Percentiles rank a stretch among this genome's conserved stretches.
phyloP scores from a whole-genome alignment of 805 yeast species.

The Scheffersomyces coipomensis region DNA sequence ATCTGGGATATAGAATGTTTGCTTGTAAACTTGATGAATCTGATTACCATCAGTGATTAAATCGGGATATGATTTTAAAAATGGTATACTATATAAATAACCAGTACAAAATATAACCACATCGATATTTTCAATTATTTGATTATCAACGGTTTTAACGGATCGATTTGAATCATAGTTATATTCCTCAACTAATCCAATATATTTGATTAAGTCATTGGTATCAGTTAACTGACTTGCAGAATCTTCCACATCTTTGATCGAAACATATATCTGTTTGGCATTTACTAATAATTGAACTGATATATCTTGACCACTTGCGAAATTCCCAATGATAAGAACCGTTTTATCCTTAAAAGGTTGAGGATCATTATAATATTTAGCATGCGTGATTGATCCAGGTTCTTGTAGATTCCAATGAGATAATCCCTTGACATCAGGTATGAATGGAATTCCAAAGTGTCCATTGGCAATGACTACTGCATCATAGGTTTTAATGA shows the following conservation, averaged over 20 bases:
- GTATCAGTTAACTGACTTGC: constrained; percentile 44
- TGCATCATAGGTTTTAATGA: constrained; percentile 26
- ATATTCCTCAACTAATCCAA: constrained; percentile 11
- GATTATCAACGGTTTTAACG: constrained; percentile 24
- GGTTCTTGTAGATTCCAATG: constrained; percentile 27
- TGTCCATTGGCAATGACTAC: constrained; percentile 41
- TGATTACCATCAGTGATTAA: constrained; percentile 31
- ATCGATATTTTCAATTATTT: constrained; percentile 22
- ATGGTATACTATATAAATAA: constrained; percentile 35
- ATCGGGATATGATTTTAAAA: constrained; percentile 20
- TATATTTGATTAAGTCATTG: constrained; percentile 30
- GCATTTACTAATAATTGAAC: constrained; percentile 50
- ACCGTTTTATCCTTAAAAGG: constrained; percentile 40
- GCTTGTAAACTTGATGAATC: constrained; percentile 42
- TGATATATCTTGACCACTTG: constrained; percentile 75
- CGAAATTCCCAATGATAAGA: constrained; percentile 72
- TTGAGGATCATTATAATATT: constrained; percentile 24
- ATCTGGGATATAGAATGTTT: constrained; percentile 45
- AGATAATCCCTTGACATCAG: constrained; percentile 27
- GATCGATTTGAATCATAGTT: constrained; percentile 26
- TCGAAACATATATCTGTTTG: constrained; percentile 22
- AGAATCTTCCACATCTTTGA: constrained; percentile 21
- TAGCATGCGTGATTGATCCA: constrained; percentile 28
- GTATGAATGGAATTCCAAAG: constrained; percentile 33
- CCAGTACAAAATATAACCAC: constrained; percentile 38